Conservation (phyloP, 192 early-diverging fungal genomes). For the Gonapodya sp. region DNA sequence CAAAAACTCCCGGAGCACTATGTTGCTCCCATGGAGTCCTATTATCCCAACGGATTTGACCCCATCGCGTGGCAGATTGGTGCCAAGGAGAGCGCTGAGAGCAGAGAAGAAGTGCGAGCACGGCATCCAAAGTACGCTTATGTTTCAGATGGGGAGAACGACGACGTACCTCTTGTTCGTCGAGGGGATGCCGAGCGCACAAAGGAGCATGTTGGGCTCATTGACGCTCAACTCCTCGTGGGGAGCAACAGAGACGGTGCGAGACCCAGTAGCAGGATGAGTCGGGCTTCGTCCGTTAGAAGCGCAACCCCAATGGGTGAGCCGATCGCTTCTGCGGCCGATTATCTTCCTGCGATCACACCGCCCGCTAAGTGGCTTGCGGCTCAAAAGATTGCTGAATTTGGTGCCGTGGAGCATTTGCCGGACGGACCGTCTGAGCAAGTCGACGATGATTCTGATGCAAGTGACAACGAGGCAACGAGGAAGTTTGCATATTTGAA, state of each 20-base stretch:
- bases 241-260: too few species aligned
- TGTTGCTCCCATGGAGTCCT: not conserved
- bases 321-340: not conserved
- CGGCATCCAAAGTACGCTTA: not conserved
- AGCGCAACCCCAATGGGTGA: not conserved
- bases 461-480: not conserved
- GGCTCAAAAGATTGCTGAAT: not conserved
- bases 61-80: not conserved
- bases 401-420: not conserved
- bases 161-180: not conserved
- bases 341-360: not conserved
- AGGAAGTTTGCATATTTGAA: not conserved
- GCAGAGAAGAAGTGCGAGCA: constrained; percentile 1
- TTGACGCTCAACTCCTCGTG: too few species aligned
- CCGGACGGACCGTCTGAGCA: not conserved
- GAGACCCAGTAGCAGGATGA: too few species aligned
- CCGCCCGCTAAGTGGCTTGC: not conserved
- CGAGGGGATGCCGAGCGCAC: too few species aligned
- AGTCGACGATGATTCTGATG: not conserved
- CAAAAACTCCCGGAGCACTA: not conserved
- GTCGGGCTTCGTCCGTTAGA: too few species aligned
- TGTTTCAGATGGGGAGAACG: not conserved
- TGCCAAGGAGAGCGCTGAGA: not conserved
- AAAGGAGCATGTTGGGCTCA: too few species aligned
- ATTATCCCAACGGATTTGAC: not conserved